Evolutionary conservation across 768 basidiomycete species (phyloP).

Genomic region (Coprinopsis sp.): DNA sequence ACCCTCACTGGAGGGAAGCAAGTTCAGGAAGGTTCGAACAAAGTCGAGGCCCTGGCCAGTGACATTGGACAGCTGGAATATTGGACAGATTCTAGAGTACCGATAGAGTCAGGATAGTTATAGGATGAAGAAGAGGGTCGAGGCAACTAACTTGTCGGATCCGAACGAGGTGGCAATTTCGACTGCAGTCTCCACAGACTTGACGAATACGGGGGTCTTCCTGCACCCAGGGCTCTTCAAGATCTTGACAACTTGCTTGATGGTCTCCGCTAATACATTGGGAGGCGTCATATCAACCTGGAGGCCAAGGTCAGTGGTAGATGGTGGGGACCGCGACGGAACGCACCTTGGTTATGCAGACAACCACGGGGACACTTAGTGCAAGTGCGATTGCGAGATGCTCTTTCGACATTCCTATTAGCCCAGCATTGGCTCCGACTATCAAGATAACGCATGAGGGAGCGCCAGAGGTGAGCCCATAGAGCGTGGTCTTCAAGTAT

Average conservation of each 20-base stretch:
- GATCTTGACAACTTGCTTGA: slow-evolving; percentile 90
- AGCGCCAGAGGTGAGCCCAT: slow-evolving; percentile 90
- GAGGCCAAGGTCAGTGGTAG: background rate
- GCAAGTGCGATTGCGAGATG: slow-evolving; percentile 94
- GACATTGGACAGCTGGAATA: slow-evolving; percentile 91
- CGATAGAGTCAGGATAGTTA: slow-evolving; percentile 4
- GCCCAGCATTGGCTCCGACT: slow-evolving; percentile 91
- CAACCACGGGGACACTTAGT: slow-evolving; percentile 86
- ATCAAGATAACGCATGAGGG: slow-evolving; percentile 91
- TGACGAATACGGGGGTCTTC: slow-evolving; percentile 80
- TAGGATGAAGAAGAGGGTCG: background rate
- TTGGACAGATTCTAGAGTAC: slow-evolving; percentile 88
- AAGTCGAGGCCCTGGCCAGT: slow-evolving; percentile 87
- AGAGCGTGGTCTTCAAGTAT: slow-evolving; percentile 89
- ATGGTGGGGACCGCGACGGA: no score
- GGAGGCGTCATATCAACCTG: slow-evolving; percentile 97
- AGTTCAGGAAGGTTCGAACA: slow-evolving; percentile 87
- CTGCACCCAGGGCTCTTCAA: slow-evolving; percentile 90
- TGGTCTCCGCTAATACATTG: slow-evolving; percentile 85
- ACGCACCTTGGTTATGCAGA: slow-evolving; percentile 88
- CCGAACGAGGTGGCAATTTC: slow-evolving; percentile 74
- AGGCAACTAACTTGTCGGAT: slow-evolving; percentile 54
- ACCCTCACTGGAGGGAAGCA: slow-evolving; percentile 82
- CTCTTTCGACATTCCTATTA: slow-evolving; percentile 93
- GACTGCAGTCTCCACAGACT: slow-evolving; percentile 74